Evolutionary conservation across 2,329 filamentous ascomycete genomes (phyloP).

Genomic region (Tolypocladium capitatum): DNA sequence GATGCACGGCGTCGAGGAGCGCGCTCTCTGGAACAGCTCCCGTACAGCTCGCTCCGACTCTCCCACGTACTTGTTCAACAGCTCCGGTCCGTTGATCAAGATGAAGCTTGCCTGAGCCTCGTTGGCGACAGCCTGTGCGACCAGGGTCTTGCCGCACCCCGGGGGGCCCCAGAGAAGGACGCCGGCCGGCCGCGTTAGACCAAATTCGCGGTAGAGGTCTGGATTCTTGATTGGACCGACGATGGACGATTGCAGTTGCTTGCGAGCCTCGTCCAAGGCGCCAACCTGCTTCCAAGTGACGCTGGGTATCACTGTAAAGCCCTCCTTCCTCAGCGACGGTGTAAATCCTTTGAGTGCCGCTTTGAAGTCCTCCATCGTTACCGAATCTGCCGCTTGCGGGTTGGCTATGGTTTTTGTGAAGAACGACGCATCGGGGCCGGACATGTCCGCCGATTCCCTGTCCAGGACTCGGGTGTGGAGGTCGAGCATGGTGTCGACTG

Average conservation of each 20-base stretch:
- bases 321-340: slow-evolving; percentile 67
- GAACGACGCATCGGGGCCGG: not conserved
- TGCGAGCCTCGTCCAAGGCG: slow-evolving; percentile 64
- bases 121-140: slow-evolving; percentile 92
- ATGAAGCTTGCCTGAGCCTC: slow-evolving; percentile 97
- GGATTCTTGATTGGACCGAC: slow-evolving; percentile 81
- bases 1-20: slow-evolving; percentile 78
- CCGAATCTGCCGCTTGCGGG: not conserved
- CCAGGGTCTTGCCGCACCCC: slow-evolving; percentile 89
- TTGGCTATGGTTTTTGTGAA: not conserved
- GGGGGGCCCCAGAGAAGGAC: slow-evolving; percentile 94
- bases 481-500: slow-evolving; percentile 4
- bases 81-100: slow-evolving; percentile 88
- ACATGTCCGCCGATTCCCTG: slow-evolving; percentile 2
- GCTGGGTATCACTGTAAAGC: slow-evolving; percentile 86
- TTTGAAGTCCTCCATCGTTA: slow-evolving; percentile 46
- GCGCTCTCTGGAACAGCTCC: slow-evolving; percentile 79
- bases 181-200: slow-evolving; percentile 69
- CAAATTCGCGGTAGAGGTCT: slow-evolving; percentile 60
- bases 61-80: slow-evolving; percentile 95
- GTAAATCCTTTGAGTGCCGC: slow-evolving; percentile 51
- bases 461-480: slow-evolving; percentile 1
- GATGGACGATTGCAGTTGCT: slow-evolving; percentile 73
- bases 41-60: slow-evolving; percentile 89
- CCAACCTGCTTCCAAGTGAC: slow-evolving; percentile 91